Evolutionary conservation across 441 rosid species (phyloP), one percentile per base, ranked within the genome.

Genomic region (Pelargonium fulgidum): DNA sequence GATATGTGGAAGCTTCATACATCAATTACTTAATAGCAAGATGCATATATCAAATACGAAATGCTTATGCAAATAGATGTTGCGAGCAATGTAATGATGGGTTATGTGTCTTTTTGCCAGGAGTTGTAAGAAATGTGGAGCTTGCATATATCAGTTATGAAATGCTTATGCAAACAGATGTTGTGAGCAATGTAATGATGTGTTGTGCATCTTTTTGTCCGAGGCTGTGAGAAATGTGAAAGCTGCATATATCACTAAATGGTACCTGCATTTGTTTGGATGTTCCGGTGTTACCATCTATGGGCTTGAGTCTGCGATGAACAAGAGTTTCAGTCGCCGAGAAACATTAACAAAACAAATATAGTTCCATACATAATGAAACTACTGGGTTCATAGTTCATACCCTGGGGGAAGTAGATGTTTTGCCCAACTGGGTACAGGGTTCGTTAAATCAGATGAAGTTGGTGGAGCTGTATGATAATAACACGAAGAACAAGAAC

Each of bases 231-330:
- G 1, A 1, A 22, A 22, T 22, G 24, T 22, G 24, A 1, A 22
- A 22, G 24, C 24, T 22, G 24, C 24, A 22, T 7, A 42, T 3
- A 42, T 42, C 4, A 42, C 47, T 42, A 10, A 42, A 42, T 42
- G 47, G 11, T 42, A 42, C 47, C 47, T 42, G 47, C 7, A 5
- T 42, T 42, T 7, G 11, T 42, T 42, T 42, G 47, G 47, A 66
- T 47, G 80, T 72, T 72, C 66, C 68, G 29, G 64, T 9, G 65
- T 70, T 68, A 47, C 78, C 78, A 64, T 78, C 79, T 56, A 71
- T 42, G 62, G 84, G 67, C 47, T 6, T 42, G 47, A 42, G 11
- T 42, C 47, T 42, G 47, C 47, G 1, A 42, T 6, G 47, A 42
- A 42, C 47, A 42, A 1, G 47, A 42, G 11, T 42, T 10, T 42